Evolutionary conservation across 441 rosid species (phyloP), one percentile per base, ranked within the genome.

Genomic region (Corymbia citriodora): DNA sequence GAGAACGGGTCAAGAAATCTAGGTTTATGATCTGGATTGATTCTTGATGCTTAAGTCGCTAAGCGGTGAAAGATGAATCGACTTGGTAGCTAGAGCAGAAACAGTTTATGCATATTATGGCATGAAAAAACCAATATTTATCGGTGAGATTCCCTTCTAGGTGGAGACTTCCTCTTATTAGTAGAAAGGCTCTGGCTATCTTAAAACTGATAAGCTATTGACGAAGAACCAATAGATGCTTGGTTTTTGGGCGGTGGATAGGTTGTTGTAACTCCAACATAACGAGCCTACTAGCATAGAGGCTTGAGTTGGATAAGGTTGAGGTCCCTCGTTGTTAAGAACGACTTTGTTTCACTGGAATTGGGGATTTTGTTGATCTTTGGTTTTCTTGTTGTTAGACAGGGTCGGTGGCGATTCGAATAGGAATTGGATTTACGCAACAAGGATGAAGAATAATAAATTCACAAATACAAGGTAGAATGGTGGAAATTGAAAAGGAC

Each of bases 321-420:
- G 18, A 29, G 18, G 72, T 63, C 5, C 14, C 72, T 29, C 1
- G 10, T n/a, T 2, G 72, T 7, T 2, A 63, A 63, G 72, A 63
- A 63, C 0, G 18, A 33, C 10, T 63, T 29, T 63, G 36, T 7
- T 7, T 31, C 40, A 0, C 6, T 8, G 0, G 40, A 40, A 68
- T 4, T 8, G 2, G 3, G 18, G 79, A 68, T 68, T 65, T 68
- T 11, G 12, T 68, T 0, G 79, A 68, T 16, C 23, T 68, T 68
- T 31, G 23, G 18, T 1, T 31, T 33, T 33, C 33, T 33, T 33
- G 33, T 33, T 33, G 12, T 31, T 68, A 31, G 16, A 68, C 0
- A 0, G 4, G 45, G 31, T 16, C 6, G 9, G 33, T 65, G 74
- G 6, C 3, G 6, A 65, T 65, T 65, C 0, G 1, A 0, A 0